These are phyloP conservation scores for Achlya hypogyna DNA, from an alignment of 352 stramenopile species.

Conservation along the genomic window DNA sequence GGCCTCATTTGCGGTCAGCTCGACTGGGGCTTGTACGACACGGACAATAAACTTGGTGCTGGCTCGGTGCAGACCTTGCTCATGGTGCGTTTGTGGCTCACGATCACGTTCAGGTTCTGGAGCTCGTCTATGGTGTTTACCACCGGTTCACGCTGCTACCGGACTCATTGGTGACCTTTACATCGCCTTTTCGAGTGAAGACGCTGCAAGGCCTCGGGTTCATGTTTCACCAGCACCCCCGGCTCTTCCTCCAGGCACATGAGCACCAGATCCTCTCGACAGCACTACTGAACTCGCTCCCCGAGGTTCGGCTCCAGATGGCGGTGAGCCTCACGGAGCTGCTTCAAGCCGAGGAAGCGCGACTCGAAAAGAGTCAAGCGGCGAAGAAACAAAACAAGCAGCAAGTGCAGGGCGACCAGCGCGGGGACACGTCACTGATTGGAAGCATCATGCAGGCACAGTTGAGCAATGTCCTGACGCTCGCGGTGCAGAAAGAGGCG, in stretches of 20 bases:
- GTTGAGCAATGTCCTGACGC: slow-evolving; percentile 42
- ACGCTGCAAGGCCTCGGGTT: slow-evolving; percentile 78
- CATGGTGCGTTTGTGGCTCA: background rate
- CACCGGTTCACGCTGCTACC: slow-evolving; percentile 33
- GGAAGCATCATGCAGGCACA: slow-evolving; percentile 82
- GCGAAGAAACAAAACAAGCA: slow-evolving; percentile 56
- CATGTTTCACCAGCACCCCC: slow-evolving; percentile 52
- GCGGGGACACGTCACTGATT: slow-evolving; percentile 77
- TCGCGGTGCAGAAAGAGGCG: slow-evolving; percentile 43
- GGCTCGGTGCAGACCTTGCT: too few species aligned
- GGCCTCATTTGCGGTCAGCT: slow-evolving; percentile 57
- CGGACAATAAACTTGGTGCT: slow-evolving; percentile 23
- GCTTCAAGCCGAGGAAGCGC: slow-evolving; percentile 56
- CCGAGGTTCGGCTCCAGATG: slow-evolving; percentile 56
- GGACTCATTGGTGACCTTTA: slow-evolving; percentile 23
- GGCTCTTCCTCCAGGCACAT: slow-evolving; percentile 59
- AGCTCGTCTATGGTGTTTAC: slow-evolving; percentile 58
- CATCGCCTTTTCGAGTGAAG: slow-evolving; percentile 46
- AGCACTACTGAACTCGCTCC: slow-evolving; percentile 30
- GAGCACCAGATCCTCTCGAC: slow-evolving; percentile 53
- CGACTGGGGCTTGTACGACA: slow-evolving; percentile 47
- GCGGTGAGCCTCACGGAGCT: slow-evolving; percentile 68
- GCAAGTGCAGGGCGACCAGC: slow-evolving; percentile 79
- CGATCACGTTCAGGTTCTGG: slow-evolving; percentile 26
- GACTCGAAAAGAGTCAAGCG: slow-evolving; percentile 42